Conservation (phyloP, 2,329 filamentous ascomycete genomes). For the Magnaporthales sp. region DNA sequence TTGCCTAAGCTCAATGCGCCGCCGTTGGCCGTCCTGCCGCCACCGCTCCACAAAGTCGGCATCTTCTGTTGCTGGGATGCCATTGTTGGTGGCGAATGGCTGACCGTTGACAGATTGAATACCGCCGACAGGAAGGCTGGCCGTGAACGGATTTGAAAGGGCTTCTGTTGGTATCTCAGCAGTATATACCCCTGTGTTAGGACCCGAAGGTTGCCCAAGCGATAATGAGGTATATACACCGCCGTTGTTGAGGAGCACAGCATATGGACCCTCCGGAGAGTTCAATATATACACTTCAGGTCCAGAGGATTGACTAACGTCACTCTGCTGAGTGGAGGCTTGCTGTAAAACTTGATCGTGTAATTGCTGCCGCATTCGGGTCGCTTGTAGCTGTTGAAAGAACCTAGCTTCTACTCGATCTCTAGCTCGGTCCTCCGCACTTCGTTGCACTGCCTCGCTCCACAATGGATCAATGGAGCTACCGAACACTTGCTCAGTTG, state of each 20-base stretch:
- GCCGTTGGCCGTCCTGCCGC: conserved; percentile 6
- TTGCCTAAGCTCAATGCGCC: neutral
- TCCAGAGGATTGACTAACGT: neutral
- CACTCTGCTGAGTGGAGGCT: neutral
- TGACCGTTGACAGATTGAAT: neutral
- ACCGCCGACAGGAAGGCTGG: neutral
- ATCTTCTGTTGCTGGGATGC: neutral
- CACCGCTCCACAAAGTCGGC: conserved; percentile 4
- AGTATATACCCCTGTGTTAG: neutral
- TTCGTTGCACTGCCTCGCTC: neutral
- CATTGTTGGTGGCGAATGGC: neutral
- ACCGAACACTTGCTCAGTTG: neutral
- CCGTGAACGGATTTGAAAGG: neutral
- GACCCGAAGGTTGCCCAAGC: neutral
- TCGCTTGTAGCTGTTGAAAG: neutral
- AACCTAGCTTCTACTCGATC: neutral
- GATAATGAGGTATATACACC: conserved; percentile 37
- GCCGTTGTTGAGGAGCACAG: conserved; percentile 43
- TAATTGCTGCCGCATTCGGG: neutral
- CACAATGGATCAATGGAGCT: neutral
- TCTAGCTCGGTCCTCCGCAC: neutral
- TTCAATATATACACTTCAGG: conserved; percentile 52
- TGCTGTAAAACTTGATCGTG: conserved; percentile 11
- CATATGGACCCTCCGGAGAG: conserved; percentile 51
- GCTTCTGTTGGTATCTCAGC: neutral